Percentiles rank a stretch among this genome's conserved stretches.
These are phyloP conservation scores for Retiboletus flavoniger DNA, from an alignment of 1,284 basidiomycete genomes.

Conservation along the genomic window DNA sequence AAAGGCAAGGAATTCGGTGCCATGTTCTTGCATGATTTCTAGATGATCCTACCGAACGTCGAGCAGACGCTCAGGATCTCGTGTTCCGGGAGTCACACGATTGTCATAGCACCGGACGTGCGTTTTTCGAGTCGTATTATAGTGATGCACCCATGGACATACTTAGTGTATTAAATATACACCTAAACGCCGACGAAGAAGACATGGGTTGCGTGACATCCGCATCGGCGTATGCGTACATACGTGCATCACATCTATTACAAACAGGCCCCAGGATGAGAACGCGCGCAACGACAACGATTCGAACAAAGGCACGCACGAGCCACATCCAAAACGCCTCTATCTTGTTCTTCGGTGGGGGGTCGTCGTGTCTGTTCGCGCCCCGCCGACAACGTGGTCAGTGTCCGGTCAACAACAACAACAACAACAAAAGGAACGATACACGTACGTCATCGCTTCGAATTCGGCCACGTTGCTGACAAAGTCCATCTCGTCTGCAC, in stretches of 20 bases:
- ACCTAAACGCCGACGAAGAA: background rate
- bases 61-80: too few relatives aligned
- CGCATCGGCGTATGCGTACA: background rate
- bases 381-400: background rate
- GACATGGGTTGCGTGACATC: background rate
- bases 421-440: background rate
- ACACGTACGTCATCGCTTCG: slow-evolving; percentile 43
- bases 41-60: background rate
- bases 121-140: background rate
- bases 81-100: too few relatives aligned
- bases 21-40: background rate
- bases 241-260: slow-evolving; percentile 13
- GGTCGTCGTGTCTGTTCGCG: slow-evolving; percentile 27
- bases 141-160: background rate
- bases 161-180: background rate
- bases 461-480: slow-evolving; percentile 50
- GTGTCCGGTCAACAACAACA: too few relatives aligned
- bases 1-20: too few relatives aligned
- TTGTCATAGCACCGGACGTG: too few relatives aligned
- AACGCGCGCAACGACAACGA: background rate
- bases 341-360: slow-evolving; percentile 26
- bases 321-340: slow-evolving; percentile 32
- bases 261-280: background rate
- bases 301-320: slow-evolving; percentile 8
- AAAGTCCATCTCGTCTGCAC: slow-evolving; percentile 59